Evolutionary conservation across 192 early-diverging fungal genomes (phyloP).

Genomic region (Linnemannia elongata): DNA sequence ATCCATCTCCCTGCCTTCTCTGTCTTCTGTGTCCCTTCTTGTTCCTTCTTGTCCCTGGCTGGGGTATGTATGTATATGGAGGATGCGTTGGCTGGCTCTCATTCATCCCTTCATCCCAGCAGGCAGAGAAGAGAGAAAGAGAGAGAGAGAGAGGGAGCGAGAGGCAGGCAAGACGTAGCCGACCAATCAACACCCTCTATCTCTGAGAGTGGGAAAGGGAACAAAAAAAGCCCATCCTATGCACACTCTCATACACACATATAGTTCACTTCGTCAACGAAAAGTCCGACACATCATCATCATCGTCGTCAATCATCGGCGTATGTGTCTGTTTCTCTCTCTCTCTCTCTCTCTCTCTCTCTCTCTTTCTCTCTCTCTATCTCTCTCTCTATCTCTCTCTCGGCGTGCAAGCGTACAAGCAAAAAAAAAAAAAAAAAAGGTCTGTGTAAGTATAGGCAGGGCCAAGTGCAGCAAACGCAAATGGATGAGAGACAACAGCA

Average conservation of each 20-base stretch:
- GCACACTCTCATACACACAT: too few species aligned
- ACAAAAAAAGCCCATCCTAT: neutral
- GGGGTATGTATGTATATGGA: too few species aligned
- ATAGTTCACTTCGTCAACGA: neutral
- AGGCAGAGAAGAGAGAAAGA: too few species aligned
- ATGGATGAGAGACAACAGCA: neutral
- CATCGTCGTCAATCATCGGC: neutral
- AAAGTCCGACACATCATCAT: neutral
- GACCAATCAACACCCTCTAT: neutral
- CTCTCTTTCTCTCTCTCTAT: too few species aligned
- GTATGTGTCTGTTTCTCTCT: neutral
- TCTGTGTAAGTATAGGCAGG: neutral
- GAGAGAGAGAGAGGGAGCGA: too few species aligned
- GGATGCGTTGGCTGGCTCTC: conserved; percentile 16
- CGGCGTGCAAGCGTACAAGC: neutral
- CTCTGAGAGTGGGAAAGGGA: neutral
- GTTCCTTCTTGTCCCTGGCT: neutral
- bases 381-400: neutral
- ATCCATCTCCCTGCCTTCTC: neutral
- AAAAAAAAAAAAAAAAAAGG: too few species aligned
- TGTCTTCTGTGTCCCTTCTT: neutral
- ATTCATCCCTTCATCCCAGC: too few species aligned
- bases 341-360: too few species aligned
- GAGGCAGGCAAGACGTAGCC: neutral
- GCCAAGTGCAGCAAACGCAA: neutral